phyloP scores from a whole-genome alignment of 495 filamentous ascomycete genomes.

The Tuber melanosporum region DNA sequence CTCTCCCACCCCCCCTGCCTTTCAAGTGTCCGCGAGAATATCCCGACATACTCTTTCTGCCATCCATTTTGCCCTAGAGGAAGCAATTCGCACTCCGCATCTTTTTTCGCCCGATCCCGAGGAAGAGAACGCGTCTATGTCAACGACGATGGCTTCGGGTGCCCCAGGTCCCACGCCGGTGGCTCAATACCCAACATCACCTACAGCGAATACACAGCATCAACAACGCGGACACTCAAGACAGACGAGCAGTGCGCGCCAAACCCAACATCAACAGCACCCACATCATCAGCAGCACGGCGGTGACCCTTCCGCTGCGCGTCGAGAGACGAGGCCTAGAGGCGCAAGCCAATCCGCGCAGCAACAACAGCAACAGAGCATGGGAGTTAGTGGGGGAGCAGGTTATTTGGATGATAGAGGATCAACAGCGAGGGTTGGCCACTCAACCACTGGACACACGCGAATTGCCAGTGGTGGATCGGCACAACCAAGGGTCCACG shows the following conservation, averaged over 20 bases:
- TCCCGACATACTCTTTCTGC: conserved; percentile 65
- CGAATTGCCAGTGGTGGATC: conserved; percentile 15
- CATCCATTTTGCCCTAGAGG: conserved; percentile 85
- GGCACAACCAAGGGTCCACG: conserved; percentile 30
- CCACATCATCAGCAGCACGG: conserved; percentile 15
- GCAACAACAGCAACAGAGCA: conserved; percentile 19
- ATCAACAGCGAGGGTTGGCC: conserved; percentile 28
- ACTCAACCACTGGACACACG: conserved; percentile 1
- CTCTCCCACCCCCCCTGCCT: conserved; percentile 35
- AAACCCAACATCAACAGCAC: conserved; percentile 19
- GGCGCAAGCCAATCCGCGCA: conserved; percentile 20
- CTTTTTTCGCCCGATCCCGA: conserved; percentile 75
- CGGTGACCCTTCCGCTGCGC: conserved; percentile 8
- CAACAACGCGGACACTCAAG: conserved; percentile 36
- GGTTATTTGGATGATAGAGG: conserved; percentile 16
- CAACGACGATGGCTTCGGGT: conserved; percentile 62
- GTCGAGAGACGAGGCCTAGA: conserved; percentile 21
- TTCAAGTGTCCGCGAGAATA: conserved; percentile 43
- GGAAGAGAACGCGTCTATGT: conserved; percentile 93
- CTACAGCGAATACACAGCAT: conserved; percentile 24
- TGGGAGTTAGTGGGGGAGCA: conserved; percentile 10
- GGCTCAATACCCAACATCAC: conserved; percentile 44
- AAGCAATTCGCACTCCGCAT: conserved; percentile 75
- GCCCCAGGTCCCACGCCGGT: conserved; percentile 49
- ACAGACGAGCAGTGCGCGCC: conserved; percentile 27